phyloP scores from a whole-genome alignment of 2,329 filamentous ascomycete genomes.

The Fusarium cyanostomum region DNA sequence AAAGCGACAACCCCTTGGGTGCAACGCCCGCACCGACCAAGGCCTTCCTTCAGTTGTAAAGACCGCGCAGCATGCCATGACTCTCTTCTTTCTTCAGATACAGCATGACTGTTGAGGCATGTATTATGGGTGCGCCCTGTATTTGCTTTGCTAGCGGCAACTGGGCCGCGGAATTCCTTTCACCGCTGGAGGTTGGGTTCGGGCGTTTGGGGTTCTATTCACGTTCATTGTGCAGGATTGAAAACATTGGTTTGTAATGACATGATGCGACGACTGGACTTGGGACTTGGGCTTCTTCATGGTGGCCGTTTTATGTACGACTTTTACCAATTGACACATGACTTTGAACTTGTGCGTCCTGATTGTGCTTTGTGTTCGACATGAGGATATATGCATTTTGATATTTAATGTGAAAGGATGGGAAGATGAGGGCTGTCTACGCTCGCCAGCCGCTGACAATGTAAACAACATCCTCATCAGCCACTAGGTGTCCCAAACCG shows the following conservation, averaged over 20 bases:
- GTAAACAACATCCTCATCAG: conserved; percentile 74
- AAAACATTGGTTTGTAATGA: conserved; percentile 43
- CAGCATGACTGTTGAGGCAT: conserved; percentile 8
- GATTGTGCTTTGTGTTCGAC: conserved; percentile 13
- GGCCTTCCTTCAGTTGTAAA: conserved; percentile 33
- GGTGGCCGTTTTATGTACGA: conserved; percentile 33
- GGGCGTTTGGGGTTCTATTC: conserved; percentile 37
- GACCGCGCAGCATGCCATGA: background rate
- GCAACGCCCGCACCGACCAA: conserved; percentile 48
- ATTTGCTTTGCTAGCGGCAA: conserved; percentile 21
- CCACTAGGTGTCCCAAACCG: conserved; percentile 82
- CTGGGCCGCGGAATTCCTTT: conserved; percentile 18
- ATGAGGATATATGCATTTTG: background rate
- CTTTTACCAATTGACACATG: conserved; percentile 34
- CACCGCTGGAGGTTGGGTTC: conserved; percentile 32
- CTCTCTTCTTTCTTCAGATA: conserved; percentile 21
- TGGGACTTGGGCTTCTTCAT: conserved; percentile 30
- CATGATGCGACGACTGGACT: conserved; percentile 42
- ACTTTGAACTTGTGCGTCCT: background rate
- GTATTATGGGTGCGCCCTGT: conserved; percentile 20
- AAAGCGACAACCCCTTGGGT: conserved; percentile 55
- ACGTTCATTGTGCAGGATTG: conserved; percentile 34
- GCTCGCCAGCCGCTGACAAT: conserved; percentile 73
- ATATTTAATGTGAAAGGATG: background rate
- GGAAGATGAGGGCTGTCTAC: conserved; percentile 44